Conservation (phyloP, 352 stramenopile genomes). For the Phytophthora nicotianae region DNA sequence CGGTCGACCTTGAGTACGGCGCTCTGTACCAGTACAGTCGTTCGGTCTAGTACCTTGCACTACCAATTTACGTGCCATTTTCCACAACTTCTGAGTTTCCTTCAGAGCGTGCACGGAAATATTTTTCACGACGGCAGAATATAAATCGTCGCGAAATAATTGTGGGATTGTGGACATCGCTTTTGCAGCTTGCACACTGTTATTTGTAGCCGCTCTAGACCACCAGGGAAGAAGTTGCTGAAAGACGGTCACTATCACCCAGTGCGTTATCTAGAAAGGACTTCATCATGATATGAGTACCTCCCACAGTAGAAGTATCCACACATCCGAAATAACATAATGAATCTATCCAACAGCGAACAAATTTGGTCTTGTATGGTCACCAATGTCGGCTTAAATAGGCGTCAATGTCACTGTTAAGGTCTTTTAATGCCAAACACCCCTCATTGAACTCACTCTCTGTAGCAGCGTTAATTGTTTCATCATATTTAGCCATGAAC, state of each 20-base stretch:
- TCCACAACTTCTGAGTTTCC: constrained; percentile 1
- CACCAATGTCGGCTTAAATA: neutral
- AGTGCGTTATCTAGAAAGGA: neutral
- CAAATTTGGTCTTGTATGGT: neutral
- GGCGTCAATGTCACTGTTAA: neutral
- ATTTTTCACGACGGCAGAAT: neutral
- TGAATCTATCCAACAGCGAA: neutral
- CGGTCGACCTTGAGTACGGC: too few species aligned
- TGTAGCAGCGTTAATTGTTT: neutral
- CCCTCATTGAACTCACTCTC: too few species aligned
- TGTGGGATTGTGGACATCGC: neutral
- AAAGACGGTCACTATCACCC: neutral
- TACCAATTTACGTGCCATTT: neutral
- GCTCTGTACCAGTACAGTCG: too few species aligned
- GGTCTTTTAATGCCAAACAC: too few species aligned
- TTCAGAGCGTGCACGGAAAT: neutral
- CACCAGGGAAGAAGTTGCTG: neutral
- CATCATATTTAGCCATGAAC: too few species aligned
- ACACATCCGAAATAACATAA: neutral
- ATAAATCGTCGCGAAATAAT: neutral
- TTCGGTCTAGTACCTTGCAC: too few species aligned
- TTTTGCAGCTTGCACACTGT: neutral
- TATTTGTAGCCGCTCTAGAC: neutral
- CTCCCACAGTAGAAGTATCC: neutral
- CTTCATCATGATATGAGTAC: neutral